Conservation (phyloP, 176 grass and related monocot genomes). For the Triticum urartu region DNA sequence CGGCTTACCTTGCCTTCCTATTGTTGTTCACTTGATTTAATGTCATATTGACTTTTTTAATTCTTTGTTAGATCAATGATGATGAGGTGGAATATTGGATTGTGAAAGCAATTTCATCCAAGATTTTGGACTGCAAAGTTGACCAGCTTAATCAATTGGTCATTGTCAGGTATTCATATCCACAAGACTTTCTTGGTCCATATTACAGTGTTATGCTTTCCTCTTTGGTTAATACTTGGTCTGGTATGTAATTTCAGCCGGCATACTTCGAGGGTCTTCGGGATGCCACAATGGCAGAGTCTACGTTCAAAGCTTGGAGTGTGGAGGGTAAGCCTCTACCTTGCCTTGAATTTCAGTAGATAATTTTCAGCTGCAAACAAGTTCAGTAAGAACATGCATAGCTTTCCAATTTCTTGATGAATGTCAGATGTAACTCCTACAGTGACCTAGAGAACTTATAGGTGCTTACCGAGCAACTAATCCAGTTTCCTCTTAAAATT, state of each 20-base stretch:
- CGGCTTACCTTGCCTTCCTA: background rate
- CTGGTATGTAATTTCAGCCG: constrained; percentile 50
- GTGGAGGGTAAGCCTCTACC: constrained; percentile 68
- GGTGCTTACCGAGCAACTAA: background rate
- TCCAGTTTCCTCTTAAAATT: constrained; percentile 10
- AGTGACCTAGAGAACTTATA: background rate
- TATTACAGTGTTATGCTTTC: background rate
- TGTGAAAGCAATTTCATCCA: constrained; percentile 83
- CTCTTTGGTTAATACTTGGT: constrained; percentile 3
- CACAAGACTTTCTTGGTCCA: background rate
- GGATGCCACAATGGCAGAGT: constrained; percentile 73
- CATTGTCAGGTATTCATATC: constrained; percentile 57
- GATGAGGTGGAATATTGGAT: constrained; percentile 92
- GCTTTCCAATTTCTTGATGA: background rate
- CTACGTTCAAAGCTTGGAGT: constrained; percentile 74
- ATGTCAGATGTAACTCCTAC: background rate
- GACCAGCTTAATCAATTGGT: constrained; percentile 80
- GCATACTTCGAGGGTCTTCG: constrained; percentile 71
- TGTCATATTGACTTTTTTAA: background rate
- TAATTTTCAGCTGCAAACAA: background rate
- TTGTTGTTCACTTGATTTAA: background rate
- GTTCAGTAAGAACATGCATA: background rate
- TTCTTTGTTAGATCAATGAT: constrained; percentile 66
- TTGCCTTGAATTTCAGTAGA: background rate
- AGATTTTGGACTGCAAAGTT: constrained; percentile 81